Evolutionary conservation across 805 yeast genomes (phyloP).

Genomic region (Candida corydali): DNA sequence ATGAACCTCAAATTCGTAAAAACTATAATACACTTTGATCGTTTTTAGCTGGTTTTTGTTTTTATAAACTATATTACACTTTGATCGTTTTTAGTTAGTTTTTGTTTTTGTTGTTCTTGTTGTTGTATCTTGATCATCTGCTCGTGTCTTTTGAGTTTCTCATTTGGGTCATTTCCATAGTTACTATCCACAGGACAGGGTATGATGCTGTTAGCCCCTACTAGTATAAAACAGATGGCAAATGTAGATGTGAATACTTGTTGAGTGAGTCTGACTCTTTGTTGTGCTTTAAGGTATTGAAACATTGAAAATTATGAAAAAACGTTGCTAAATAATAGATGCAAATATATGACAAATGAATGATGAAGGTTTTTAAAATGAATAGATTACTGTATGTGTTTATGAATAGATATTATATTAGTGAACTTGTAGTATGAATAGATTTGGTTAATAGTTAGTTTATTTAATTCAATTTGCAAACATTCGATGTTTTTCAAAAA

Average conservation of each 20-base stretch:
- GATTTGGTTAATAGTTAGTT: not conserved
- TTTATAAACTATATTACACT: too few relatives aligned
- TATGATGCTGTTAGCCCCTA: conserved; percentile 51
- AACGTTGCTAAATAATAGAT: too few relatives aligned
- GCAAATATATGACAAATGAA: too few relatives aligned
- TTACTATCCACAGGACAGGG: conserved; percentile 43
- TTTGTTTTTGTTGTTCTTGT: conserved; percentile 2
- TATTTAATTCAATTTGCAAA: not conserved
- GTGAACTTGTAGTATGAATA: too few relatives aligned
- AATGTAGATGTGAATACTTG: conserved; percentile 72
- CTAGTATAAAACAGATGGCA: conserved; percentile 56
- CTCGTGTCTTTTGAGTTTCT: conserved; percentile 18
- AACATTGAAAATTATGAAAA: conserved; percentile 32
- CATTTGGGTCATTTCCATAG: conserved; percentile 39
- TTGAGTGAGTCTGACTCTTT: conserved; percentile 53
- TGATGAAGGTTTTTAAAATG: too few relatives aligned
- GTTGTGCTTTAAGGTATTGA: conserved; percentile 47
- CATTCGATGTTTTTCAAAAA: conserved; percentile 2
- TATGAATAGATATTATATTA: not conserved
- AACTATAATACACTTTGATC: too few relatives aligned
- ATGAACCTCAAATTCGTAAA: too few relatives aligned
- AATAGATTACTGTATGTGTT: too few relatives aligned
- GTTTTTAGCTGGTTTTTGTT: too few relatives aligned
- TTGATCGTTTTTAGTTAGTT: too few relatives aligned
- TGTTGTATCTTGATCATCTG: conserved; percentile 6